phyloP scores from a whole-genome alignment of 495 filamentous ascomycete genomes.

The Tuber borchii region DNA sequence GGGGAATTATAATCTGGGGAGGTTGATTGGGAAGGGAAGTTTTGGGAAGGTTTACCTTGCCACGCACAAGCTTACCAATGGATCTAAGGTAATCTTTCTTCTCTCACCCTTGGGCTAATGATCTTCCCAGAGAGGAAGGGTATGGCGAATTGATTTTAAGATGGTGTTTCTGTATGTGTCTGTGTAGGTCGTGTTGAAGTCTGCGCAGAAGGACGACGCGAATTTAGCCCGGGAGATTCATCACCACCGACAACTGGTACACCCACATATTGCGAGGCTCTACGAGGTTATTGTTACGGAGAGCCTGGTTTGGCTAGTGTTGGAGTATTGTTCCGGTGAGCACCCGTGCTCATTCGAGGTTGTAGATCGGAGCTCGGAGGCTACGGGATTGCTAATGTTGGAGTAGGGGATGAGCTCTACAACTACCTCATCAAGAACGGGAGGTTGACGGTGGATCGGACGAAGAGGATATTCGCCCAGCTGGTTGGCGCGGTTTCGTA shows the following conservation, averaged over 20 bases:
- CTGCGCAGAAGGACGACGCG: slow-evolving; percentile 87
- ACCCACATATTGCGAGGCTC: slow-evolving; percentile 91
- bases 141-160: neutral
- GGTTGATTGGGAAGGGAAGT: slow-evolving; percentile 90
- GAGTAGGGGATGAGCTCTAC: slow-evolving; percentile 86
- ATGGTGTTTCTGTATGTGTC: slow-evolving; percentile 3
- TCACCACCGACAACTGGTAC: slow-evolving; percentile 94
- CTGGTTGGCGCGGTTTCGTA: slow-evolving; percentile 92
- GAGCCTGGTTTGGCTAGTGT: slow-evolving; percentile 83
- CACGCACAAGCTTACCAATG: slow-evolving; percentile 95
- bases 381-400: slow-evolving; percentile 9
- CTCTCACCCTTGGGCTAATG: slow-evolving; percentile 6
- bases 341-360: slow-evolving; percentile 10
- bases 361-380: neutral
- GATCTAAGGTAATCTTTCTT: slow-evolving; percentile 70
- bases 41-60: slow-evolving; percentile 98
- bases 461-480: slow-evolving; percentile 92
- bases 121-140: slow-evolving; percentile 17
- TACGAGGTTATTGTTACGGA: slow-evolving; percentile 99
- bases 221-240: slow-evolving; percentile 97
- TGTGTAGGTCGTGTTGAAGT: slow-evolving; percentile 87
- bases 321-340: slow-evolving; percentile 94
- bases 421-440: slow-evolving; percentile 87
- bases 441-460: slow-evolving; percentile 75
- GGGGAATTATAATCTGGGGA: slow-evolving; percentile 87